phyloP scores from a whole-genome alignment of 192 early-diverging fungal species.

The Diversispora epigaea region DNA sequence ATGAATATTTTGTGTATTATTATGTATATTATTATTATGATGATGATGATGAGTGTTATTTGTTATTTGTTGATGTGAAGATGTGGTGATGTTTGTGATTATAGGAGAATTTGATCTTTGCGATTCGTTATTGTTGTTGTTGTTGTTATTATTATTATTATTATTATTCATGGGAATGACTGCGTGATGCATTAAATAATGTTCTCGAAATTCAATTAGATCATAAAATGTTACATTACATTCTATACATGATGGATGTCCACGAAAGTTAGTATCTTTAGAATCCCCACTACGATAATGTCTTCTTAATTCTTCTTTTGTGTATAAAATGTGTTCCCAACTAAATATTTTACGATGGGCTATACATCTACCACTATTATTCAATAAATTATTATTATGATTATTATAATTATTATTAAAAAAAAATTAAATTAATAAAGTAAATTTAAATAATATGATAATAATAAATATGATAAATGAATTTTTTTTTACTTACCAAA shows the following conservation, averaged over 20 bases:
- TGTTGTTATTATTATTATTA: not conserved
- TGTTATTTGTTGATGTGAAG: too few relatives aligned
- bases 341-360: constrained; percentile 8
- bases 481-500: constrained; percentile 4
- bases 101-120: too few relatives aligned
- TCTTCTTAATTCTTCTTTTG: constrained; percentile 1
- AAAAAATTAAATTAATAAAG: not conserved
- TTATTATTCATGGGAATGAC: not conserved
- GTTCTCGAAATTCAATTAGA: constrained; percentile 2
- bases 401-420: not conserved
- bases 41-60: too few relatives aligned
- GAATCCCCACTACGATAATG: constrained; percentile 1
- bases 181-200: constrained; percentile 20
- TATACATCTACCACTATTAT: constrained; percentile 5
- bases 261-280: not conserved
- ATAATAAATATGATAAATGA: not conserved
- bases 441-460: not conserved
- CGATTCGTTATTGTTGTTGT: not conserved
- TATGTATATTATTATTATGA: too few relatives aligned
- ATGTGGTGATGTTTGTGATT: too few relatives aligned
- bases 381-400: not conserved
- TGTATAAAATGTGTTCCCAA: constrained; percentile 1
- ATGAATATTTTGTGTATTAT: too few relatives aligned
- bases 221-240: constrained; percentile 10
- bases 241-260: constrained; percentile 7